Evolutionary conservation across 768 basidiomycete genomes (phyloP).

Genomic region (Hortiboletus flavorubellus): DNA sequence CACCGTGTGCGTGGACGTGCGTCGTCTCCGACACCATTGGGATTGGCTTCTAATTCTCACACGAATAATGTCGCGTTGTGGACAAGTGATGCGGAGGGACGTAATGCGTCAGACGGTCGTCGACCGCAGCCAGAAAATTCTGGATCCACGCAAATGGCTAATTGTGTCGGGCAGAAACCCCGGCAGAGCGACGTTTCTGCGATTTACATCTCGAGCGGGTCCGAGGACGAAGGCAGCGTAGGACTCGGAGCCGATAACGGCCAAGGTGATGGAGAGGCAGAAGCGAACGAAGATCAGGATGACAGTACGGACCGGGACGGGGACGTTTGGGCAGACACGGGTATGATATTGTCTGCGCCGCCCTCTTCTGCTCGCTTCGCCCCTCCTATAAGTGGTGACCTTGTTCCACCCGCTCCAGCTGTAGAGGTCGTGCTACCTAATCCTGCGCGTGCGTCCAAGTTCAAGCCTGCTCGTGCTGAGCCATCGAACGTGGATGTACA

Average conservation of each 20-base stretch:
- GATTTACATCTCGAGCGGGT: conserved; percentile 29
- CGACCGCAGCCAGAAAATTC: not conserved
- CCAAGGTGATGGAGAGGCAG: not conserved
- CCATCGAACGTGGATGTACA: not conserved
- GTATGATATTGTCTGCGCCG: conserved; percentile 26
- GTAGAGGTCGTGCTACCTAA: not conserved
- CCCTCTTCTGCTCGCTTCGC: conserved; percentile 9
- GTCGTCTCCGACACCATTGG: conserved; percentile 15
- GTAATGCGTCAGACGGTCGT: not conserved
- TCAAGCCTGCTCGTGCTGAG: conserved; percentile 12
- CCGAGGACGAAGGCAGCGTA: conserved; percentile 19
- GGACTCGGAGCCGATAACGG: not conserved
- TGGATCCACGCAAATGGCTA: not conserved
- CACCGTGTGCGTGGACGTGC: not conserved
- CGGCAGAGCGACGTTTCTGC: conserved; percentile 12
- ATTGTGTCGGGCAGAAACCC: not conserved
- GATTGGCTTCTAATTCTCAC: not conserved
- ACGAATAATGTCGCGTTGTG: not conserved
- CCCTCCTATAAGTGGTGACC: not conserved
- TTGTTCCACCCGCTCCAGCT: not conserved
- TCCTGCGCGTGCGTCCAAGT: conserved; percentile 13
- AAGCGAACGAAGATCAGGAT: not conserved
- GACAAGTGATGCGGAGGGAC: not conserved
- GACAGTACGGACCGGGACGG: not conserved
- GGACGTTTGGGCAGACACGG: conserved; percentile 18